These are phyloP conservation scores for Zostera marina DNA, from an alignment of 116 monocot species.

Conservation along the genomic window DNA sequence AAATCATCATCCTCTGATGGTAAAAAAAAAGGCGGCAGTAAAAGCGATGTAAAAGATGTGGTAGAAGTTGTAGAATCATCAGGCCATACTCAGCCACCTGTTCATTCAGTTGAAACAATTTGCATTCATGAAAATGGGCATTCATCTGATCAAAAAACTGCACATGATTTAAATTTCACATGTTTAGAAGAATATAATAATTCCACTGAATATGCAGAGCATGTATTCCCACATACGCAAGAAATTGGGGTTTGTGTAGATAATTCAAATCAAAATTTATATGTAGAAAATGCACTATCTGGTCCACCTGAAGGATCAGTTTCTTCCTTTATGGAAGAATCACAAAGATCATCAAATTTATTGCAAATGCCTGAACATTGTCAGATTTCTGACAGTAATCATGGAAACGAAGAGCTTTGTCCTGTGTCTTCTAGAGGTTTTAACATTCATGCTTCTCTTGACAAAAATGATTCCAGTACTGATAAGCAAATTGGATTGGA, in stretches of 20 bases:
- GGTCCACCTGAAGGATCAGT: slow-evolving; percentile 2
- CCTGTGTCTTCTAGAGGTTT: not conserved
- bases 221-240: not conserved
- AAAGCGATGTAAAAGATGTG: slow-evolving; percentile 13
- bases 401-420: not conserved
- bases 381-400: not conserved
- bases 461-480: slow-evolving; percentile 5
- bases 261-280: slow-evolving; percentile 2
- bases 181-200: slow-evolving; percentile 10
- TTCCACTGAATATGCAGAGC: slow-evolving; percentile 6
- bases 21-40: slow-evolving; percentile 20
- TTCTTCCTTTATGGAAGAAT: slow-evolving; percentile 3
- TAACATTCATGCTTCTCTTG: slow-evolving; percentile 3
- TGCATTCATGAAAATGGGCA: slow-evolving; percentile 6
- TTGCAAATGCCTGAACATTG: slow-evolving; percentile 3
- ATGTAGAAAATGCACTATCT: not conserved
- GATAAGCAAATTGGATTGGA: slow-evolving; percentile 11
- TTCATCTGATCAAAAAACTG: slow-evolving; percentile 10
- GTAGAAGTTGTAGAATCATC: slow-evolving; percentile 18
- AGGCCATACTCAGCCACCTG: slow-evolving; percentile 39
- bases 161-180: slow-evolving; percentile 7
- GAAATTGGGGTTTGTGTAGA: not conserved
- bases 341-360: slow-evolving; percentile 1
- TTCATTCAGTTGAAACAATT: slow-evolving; percentile 15
- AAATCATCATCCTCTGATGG: slow-evolving; percentile 11